phyloP scores from a whole-genome alignment of 2,329 filamentous ascomycete genomes.

The Epichloe sibirici region DNA sequence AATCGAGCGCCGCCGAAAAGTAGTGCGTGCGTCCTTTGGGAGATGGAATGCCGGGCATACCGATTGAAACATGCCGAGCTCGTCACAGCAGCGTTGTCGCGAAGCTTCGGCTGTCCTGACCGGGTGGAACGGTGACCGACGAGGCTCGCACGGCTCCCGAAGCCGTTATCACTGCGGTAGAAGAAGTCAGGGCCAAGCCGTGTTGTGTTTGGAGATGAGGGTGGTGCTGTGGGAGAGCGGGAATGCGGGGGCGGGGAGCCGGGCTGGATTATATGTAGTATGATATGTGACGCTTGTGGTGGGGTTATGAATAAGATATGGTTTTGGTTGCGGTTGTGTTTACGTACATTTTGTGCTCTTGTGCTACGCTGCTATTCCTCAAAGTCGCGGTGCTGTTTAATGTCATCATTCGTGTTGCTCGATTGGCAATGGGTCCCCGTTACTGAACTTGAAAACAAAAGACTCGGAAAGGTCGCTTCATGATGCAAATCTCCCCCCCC shows the following conservation, averaged over 20 bases:
- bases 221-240: neutral
- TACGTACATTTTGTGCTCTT: neutral
- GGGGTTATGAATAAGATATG: neutral
- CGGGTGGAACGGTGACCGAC: too few relatives aligned
- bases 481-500: too few relatives aligned
- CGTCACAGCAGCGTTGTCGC: neutral
- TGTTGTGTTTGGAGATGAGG: neutral
- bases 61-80: slow-evolving; percentile 18
- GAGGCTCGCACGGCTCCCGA: too few relatives aligned
- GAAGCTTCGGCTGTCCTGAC: neutral
- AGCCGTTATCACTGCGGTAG: neutral
- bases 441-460: too few relatives aligned
- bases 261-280: neutral
- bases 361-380: neutral
- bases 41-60: slow-evolving; percentile 9
- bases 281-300: neutral
- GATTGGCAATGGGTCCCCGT: too few relatives aligned
- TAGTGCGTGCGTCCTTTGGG: neutral
- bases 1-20: too few relatives aligned
- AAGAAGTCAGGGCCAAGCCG: neutral
- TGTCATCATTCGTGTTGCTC: too few relatives aligned
- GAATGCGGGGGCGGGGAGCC: neutral
- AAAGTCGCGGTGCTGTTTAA: too few relatives aligned
- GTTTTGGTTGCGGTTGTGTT: too few relatives aligned
- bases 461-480: too few relatives aligned